Evolutionary conservation across 768 basidiomycete genomes (phyloP).

Genomic region (Termitomyces sp.): DNA sequence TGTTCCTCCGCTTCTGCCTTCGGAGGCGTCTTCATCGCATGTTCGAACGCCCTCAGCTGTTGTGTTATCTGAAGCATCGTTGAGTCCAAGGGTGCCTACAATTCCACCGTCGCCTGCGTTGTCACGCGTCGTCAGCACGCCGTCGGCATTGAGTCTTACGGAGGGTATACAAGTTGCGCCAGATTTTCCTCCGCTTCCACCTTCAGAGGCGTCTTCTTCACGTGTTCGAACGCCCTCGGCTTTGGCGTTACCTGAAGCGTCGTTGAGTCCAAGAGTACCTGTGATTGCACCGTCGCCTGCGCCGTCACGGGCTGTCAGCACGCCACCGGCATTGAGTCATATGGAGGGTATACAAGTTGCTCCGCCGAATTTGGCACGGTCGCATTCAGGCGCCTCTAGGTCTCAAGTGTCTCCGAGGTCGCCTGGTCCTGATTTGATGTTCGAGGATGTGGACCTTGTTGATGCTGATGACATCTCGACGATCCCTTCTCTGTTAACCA

Average conservation of each 20-base stretch:
- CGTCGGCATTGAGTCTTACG: neutral
- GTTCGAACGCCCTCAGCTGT: slow-evolving; percentile 16
- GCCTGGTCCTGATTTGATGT: slow-evolving; percentile 31
- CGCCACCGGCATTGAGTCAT: neutral
- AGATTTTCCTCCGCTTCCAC: slow-evolving; percentile 2
- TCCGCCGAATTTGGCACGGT: slow-evolving; percentile 1
- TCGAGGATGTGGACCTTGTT: slow-evolving; percentile 22
- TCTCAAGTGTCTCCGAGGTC: slow-evolving; percentile 43
- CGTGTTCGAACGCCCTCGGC: slow-evolving; percentile 12
- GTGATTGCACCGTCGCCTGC: neutral
- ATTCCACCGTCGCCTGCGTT: slow-evolving; percentile 1
- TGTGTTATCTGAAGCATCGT: slow-evolving; percentile 34
- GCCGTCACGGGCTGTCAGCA: neutral
- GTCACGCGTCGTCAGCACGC: neutral
- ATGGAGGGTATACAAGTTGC: neutral
- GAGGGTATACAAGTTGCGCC: too few species aligned
- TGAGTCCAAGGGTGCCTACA: neutral
- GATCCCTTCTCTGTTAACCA: slow-evolving; percentile 55
- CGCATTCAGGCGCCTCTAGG: slow-evolving; percentile 26
- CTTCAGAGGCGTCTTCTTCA: slow-evolving; percentile 6
- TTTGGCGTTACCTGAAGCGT: slow-evolving; percentile 35
- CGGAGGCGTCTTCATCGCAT: slow-evolving; percentile 5
- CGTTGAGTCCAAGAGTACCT: neutral
- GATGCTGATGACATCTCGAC: slow-evolving; percentile 34
- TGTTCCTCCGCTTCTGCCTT: slow-evolving; percentile 2